Evolutionary conservation across 2,329 filamentous ascomycete species (phyloP).

Genomic region (Arthrobotrys musiformis): DNA sequence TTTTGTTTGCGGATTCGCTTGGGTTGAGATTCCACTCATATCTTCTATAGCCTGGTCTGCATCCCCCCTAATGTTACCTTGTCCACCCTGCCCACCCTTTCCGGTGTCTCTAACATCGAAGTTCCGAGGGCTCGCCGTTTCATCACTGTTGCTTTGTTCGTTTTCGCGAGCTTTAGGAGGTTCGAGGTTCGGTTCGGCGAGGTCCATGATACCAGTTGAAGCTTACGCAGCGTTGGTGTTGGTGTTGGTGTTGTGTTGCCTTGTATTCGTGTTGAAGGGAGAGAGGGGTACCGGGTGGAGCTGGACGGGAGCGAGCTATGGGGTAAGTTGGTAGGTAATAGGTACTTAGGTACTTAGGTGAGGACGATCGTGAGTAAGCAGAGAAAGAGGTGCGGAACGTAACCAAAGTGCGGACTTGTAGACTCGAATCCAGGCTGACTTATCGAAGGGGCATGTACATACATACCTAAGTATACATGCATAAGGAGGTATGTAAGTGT

Average conservation of each 20-base stretch:
- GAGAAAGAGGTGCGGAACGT: no score
- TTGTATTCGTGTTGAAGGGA: no score
- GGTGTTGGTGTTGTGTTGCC: neutral
- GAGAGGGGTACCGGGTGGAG: no score
- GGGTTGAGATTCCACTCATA: neutral
- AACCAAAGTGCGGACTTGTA: no score
- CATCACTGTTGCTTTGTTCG: neutral
- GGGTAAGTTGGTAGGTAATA: neutral
- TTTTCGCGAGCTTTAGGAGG: neutral
- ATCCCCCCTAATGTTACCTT: neutral
- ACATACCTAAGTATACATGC: no score
- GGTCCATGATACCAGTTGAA: neutral
- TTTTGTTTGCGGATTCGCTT: neutral
- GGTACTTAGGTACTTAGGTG: neutral
- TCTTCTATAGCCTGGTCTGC: neutral
- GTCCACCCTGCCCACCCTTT: neutral
- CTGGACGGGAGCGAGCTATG: no score
- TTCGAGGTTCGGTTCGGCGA: neutral
- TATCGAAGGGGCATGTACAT: no score
- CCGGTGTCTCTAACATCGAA: neutral
- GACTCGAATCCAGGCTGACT: no score
- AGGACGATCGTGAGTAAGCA: neutral
- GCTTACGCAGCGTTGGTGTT: neutral
- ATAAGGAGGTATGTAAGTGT: no score
- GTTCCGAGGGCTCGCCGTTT: neutral